Percentiles rank a stretch among this genome's conserved stretches.
phyloP scores from a whole-genome alignment of 1,284 basidiomycete genomes.

The Melampsora larici-populina region DNA sequence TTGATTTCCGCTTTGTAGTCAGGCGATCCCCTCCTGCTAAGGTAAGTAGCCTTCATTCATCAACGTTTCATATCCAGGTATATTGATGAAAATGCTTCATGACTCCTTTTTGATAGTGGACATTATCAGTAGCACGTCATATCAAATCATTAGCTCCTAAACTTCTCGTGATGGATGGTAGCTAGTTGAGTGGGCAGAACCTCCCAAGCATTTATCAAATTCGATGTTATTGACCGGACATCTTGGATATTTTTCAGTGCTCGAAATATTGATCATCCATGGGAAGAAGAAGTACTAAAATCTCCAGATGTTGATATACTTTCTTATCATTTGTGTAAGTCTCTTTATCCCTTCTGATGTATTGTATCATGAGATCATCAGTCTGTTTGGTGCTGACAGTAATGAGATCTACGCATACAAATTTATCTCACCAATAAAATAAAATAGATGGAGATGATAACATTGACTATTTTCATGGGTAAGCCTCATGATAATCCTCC shows the following conservation, averaged over 20 bases:
- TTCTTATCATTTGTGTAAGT: slow-evolving; percentile 39
- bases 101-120: slow-evolving; percentile 31
- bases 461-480: slow-evolving; percentile 1
- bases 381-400: too few species aligned
- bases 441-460: slow-evolving; percentile 34
- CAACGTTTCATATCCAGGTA: not conserved
- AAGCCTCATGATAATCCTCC: not conserved
- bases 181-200: slow-evolving; percentile 18
- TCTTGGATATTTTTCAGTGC: slow-evolving; percentile 2
- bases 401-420: too few species aligned
- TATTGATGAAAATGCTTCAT: too few species aligned
- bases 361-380: too few species aligned
- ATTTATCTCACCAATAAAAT: not conserved
- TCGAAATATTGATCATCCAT: slow-evolving; percentile 7
- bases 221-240: not conserved
- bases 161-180: slow-evolving; percentile 43
- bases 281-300: slow-evolving; percentile 34
- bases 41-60: not conserved
- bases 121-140: slow-evolving; percentile 29
- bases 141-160: slow-evolving; percentile 39
- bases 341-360: too few species aligned
- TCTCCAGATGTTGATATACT: slow-evolving; percentile 28
- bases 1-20: not conserved
- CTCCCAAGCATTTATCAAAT: not conserved
- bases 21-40: slow-evolving; percentile 22